Base-by-base conservation (phyloP, 768 basidiomycete genomes). In the Mycena galericulata region DNA sequence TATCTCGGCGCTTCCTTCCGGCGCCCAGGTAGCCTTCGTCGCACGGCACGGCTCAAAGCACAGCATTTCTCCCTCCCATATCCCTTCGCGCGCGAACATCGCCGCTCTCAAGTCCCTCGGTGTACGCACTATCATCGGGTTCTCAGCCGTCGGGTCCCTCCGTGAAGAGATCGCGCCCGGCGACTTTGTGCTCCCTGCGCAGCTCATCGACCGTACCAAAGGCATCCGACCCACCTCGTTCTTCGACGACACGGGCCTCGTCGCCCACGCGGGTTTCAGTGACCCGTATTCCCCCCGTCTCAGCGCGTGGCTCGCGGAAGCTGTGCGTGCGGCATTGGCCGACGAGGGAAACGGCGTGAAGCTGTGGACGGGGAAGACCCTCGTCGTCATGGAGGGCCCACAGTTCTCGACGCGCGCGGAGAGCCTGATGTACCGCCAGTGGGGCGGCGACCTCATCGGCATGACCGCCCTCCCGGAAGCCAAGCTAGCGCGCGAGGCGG, bases 151-250 rank as follows among this genome's bases (percentile, higher is more conserved):
- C 43, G 97, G 97, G 41, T 96, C 94, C 10, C 87, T 99, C 20
- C 88, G 95, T 38, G 97, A 99, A 78, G 96, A 98, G 75, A 95
- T 98, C 78, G 77, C 89, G 36, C 96, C 96, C 0, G 96, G 97
- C 30, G 90, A 95, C 67, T 96, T 98, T 78, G 84, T 88, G 59
- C 88, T 99, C 47, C 96, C 97, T 1, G 85, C 86, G 32, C 97
- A 98, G 79, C 93, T 98, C 81, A 98, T 99, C 78, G 97, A 99
- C 78, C 89, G 97, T 55, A 98, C 97, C 27, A 98, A 98, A 81
- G 95, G 96, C 8, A 84, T 98, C 50, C 89, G 97, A 17, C 90
- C 92, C 0, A 85, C 91, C 4, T 92, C 90, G 24, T 98, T 94
- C 84, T 99, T 99, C 77, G n/a, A n/a, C n/a, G n/a, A n/a, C n/a